phyloP scores from a whole-genome alignment of 139 green algal species.

The Coelastrella sp. region DNA sequence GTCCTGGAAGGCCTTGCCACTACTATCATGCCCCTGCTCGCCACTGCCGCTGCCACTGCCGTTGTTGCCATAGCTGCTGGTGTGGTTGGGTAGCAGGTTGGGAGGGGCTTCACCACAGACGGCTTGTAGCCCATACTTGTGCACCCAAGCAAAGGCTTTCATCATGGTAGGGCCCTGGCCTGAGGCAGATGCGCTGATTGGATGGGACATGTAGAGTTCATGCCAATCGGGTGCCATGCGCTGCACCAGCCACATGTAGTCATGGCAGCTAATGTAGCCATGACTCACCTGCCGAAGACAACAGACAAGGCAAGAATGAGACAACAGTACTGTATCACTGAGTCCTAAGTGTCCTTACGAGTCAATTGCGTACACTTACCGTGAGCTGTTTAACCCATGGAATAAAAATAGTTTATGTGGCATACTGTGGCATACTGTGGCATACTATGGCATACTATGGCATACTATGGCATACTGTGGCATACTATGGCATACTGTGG shows the following conservation, averaged over 20 bases:
- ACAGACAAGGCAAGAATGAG: background rate
- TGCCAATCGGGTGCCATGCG: background rate
- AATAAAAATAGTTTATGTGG: no score
- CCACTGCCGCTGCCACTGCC: background rate
- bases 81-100: background rate
- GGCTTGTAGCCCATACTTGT: background rate
- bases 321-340: no score
- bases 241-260: slow-evolving; percentile 11
- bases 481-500: no score
- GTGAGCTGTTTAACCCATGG: no score
- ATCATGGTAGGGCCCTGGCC: background rate
- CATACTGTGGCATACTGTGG: no score
- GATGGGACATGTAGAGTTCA: background rate
- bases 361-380: no score
- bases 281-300: background rate
- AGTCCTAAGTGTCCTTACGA: no score
- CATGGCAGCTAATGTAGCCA: background rate
- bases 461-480: no score
- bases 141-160: background rate
- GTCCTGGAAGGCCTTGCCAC: background rate
- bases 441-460: no score
- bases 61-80: background rate
- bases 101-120: background rate
- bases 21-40: background rate
- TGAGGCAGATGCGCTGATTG: background rate